Evolutionary conservation across 192 early-diverging fungal species (phyloP).

Genomic region (Piromyces finnis): DNA sequence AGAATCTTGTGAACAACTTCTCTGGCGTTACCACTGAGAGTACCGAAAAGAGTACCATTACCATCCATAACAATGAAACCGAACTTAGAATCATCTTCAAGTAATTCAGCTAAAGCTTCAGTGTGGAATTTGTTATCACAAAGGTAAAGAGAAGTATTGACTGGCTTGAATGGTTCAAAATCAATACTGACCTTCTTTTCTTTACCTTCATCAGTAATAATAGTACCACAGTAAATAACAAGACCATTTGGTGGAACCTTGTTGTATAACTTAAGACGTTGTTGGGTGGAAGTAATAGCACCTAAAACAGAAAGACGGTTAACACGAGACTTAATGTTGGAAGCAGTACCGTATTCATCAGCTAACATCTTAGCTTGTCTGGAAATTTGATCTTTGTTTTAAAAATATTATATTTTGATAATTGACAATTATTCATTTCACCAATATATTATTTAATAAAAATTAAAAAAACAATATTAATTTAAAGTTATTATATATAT

Average conservation of each 20-base stretch:
- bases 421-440: no score
- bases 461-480: no score
- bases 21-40: conserved; percentile 82
- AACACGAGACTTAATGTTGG: conserved; percentile 99
- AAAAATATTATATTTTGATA: no score
- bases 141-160: conserved; percentile 95
- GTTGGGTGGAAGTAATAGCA: conserved; percentile 95
- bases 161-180: conserved; percentile 97
- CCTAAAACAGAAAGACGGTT: conserved; percentile 91
- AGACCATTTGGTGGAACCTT: conserved; percentile 88
- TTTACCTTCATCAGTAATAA: conserved; percentile 95
- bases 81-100: conserved; percentile 88
- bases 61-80: conserved; percentile 99
- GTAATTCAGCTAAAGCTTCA: conserved; percentile 72
- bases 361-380: conserved; percentile 81
- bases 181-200: conserved; percentile 98
- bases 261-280: conserved; percentile 86
- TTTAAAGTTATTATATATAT: no score
- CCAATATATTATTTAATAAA: no score
- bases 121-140: conserved; percentile 99
- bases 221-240: conserved; percentile 83
- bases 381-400: conserved; percentile 58
- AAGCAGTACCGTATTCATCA: conserved; percentile 96
- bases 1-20: conserved; percentile 81
- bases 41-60: conserved; percentile 88